These are phyloP conservation scores for Tilletiopsis washingtonensis DNA, from an alignment of 1,284 basidiomycete genomes.

Conservation along the genomic window DNA sequence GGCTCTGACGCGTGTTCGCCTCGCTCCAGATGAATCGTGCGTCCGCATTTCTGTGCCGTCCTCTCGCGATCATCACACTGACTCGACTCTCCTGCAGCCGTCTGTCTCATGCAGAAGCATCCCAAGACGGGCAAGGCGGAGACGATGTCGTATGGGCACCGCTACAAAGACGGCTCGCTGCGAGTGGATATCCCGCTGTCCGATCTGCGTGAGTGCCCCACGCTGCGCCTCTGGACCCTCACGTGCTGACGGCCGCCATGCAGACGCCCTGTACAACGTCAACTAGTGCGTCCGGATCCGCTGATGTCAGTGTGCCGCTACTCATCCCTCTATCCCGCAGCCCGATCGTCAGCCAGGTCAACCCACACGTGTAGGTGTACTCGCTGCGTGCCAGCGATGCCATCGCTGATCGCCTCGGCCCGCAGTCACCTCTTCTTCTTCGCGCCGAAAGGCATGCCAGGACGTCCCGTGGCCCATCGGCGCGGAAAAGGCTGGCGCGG, in stretches of 20 bases:
- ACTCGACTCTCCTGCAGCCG: no score
- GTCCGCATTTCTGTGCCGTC: conserved; percentile 54
- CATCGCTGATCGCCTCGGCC: conserved; percentile 2
- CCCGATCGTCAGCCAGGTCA: conserved; percentile 89
- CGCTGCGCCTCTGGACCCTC: no score
- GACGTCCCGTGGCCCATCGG: conserved; percentile 81
- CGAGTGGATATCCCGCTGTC: conserved; percentile 87
- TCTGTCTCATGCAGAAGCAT: conserved; percentile 88
- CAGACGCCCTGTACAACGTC: conserved; percentile 60
- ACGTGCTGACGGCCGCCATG: no score
- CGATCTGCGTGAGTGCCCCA: no score
- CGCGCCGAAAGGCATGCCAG: conserved; percentile 83
- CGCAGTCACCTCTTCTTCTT: conserved; percentile 99
- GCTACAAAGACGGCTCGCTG: conserved; percentile 44
- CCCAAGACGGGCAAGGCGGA: conserved; percentile 63
- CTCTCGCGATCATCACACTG: no score
- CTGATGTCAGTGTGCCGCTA: no score
- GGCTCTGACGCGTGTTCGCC: background rate
- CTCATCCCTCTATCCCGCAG: no score
- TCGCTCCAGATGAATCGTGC: background rate
- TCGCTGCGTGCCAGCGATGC: background rate
- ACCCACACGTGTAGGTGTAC: conserved; percentile 67
- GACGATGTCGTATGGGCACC: conserved; percentile 85
- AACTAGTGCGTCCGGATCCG: no score
- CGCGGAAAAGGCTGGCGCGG: conserved; percentile 72